Base-by-base conservation (phyloP, 164 flowering plant species). In the Berberis thunbergii region DNA sequence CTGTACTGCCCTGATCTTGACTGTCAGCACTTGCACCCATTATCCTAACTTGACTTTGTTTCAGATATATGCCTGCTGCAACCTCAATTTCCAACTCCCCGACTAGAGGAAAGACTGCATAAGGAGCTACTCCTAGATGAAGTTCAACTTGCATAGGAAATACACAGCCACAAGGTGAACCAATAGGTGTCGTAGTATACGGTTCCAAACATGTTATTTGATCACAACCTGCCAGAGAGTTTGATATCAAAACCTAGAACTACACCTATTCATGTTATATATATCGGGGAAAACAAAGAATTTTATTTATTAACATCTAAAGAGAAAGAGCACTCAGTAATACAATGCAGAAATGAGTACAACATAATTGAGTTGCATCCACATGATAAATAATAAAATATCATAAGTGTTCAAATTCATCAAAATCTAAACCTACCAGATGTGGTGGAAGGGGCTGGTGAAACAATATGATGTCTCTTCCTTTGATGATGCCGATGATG, bases 111-210 rank as follows among this genome's bases (percentile, higher is more conserved):
- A 94, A 94, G 62, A 94, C 67, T 48, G 83, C 73, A 80, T 71
- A 83, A 1, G 83, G 81, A 64, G 96, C 85, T 46, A 91, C 81
- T 55, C 82, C 83, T 7, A 91, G 79, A 43, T 82, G 77, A 74
- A 94, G 92, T 68, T 75, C 81, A 75, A 94, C 84, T 89, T 81
- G 86, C 86, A 94, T 89, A 44, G 99, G 97, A 52, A 85, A 69
- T 7, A 94, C 97, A 77, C 99, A 94, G 44, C 88, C 91, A 73
- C 99, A 94, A 45, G 97, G 95, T 63, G 99, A 86, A 64, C 90
- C 94, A 74, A 81, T 76, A 53, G 97, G 96, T 70, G 89, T 75
- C 44, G 91, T 63, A 57, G 96, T 85, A 41, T 81, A 78, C 39
- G 97, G 97, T 62, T 89, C 96, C 59, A 64, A 59, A 67, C 99